A percentile compares a stretch with the other conserved stretches of the same genome.
Evolutionary conservation across 768 basidiomycete genomes (phyloP).

Genomic region (Kwoniella sp.): DNA sequence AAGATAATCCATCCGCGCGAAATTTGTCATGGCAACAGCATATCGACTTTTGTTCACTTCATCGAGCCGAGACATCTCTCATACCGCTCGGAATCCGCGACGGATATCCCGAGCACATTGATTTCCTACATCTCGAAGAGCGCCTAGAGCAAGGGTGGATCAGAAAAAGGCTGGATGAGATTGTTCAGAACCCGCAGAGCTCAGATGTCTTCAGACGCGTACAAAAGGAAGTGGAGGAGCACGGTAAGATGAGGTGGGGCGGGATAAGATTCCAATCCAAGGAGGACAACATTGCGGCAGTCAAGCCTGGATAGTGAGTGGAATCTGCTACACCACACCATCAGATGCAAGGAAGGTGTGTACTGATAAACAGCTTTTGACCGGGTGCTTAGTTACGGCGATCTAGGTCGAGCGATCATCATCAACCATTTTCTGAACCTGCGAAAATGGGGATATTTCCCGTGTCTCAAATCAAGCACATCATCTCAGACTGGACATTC

Average conservation of each 20-base stretch:
- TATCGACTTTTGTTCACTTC: constrained; percentile 44
- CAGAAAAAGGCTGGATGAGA: constrained; percentile 19
- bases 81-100: constrained; percentile 42
- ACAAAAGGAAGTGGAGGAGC: constrained; percentile 16
- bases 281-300: constrained; percentile 17
- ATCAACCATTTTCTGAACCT: constrained; percentile 29
- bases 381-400: constrained; percentile 50
- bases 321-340: neutral
- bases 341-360: neutral
- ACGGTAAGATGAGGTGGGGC: constrained; percentile 34
- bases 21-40: constrained; percentile 28
- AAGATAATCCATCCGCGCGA: constrained; percentile 21
- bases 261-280: constrained; percentile 20
- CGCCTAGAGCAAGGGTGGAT: constrained; percentile 32
- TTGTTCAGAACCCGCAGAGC: constrained; percentile 30
- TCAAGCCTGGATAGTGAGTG: constrained; percentile 49
- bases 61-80: constrained; percentile 37
- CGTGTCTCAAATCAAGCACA: constrained; percentile 3
- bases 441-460: constrained; percentile 26
- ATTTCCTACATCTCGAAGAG: constrained; percentile 23
- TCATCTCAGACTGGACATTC: neutral
- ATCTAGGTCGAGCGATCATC: constrained; percentile 34
- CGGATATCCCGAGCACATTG: constrained; percentile 46
- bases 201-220: constrained; percentile 31
- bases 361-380: neutral